Percentiles rank a stretch among this genome's conserved stretches.
Evolutionary conservation across 129 eudicot species (phyloP).

Genomic region (Calendula officinalis): DNA sequence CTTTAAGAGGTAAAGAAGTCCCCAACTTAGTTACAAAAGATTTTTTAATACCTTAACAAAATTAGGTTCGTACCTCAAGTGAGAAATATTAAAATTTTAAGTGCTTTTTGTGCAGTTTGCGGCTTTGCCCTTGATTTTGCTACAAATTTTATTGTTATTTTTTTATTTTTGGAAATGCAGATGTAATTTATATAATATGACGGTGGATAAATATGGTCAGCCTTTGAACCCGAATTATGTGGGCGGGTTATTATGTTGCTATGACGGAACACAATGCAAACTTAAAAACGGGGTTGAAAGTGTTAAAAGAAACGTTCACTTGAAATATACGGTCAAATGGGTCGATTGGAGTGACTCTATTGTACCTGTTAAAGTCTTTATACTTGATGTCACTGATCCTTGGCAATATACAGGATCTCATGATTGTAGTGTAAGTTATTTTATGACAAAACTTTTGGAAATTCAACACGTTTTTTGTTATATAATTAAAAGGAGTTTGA

Average conservation of each 20-base stretch:
- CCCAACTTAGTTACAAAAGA: too few species aligned
- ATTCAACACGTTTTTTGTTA: not conserved
- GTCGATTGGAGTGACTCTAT: constrained; percentile 55
- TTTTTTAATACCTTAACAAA: too few species aligned
- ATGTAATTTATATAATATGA: constrained; percentile 53
- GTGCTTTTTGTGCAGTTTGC: too few species aligned
- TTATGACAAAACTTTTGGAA: not conserved
- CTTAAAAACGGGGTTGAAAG: constrained; percentile 41
- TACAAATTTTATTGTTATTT: not conserved
- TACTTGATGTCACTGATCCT: constrained; percentile 63
- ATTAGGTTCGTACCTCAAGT: too few species aligned
- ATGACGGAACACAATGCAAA: constrained; percentile 52
- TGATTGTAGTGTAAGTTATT: constrained; percentile 42
- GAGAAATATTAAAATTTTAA: too few species aligned
- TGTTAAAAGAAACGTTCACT: constrained; percentile 36
- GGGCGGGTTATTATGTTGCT: constrained; percentile 63
- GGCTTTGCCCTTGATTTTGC: too few species aligned
- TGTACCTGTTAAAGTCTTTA: constrained; percentile 54
- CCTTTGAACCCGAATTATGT: constrained; percentile 36
- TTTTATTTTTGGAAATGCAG: constrained; percentile 26
- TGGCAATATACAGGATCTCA: constrained; percentile 43
- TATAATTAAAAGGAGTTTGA: too few species aligned
- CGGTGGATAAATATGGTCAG: constrained; percentile 35
- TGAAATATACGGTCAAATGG: constrained; percentile 64
- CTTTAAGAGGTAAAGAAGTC: too few species aligned